A percentile compares a stretch with the other conserved stretches of the same genome.
phyloP scores from a whole-genome alignment of 2,329 filamentous ascomycete genomes.

The Graphilbum sp. region DNA sequence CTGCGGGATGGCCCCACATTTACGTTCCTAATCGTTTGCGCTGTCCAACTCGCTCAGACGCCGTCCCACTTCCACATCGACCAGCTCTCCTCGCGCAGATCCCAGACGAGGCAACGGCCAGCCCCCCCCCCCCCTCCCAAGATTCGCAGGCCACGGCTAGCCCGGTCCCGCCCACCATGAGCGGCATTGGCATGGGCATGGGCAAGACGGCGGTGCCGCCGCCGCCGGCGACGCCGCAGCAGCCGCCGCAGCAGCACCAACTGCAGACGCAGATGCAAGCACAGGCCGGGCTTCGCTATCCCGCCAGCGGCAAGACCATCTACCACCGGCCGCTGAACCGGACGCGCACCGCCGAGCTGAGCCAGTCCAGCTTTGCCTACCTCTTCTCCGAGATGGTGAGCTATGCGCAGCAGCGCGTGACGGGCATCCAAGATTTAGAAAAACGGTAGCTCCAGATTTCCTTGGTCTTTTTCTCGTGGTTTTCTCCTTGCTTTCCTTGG shows the following conservation, averaged over 20 bases:
- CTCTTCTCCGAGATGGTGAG: constrained; percentile 93
- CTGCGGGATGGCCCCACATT: background rate
- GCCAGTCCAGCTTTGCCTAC: constrained; percentile 87
- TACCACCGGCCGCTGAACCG: constrained; percentile 93
- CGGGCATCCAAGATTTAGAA: constrained; percentile 85
- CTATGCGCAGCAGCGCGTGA: constrained; percentile 82
- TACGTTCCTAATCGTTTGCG: background rate
- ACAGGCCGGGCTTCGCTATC: constrained; percentile 59
- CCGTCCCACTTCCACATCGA: no score
- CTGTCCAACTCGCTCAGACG: background rate
- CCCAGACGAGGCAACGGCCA: no score
- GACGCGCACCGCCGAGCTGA: constrained; percentile 73
- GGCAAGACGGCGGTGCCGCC: constrained; percentile 1
- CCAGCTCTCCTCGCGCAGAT: no score
- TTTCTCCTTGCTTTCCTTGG: background rate
- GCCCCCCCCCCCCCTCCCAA: no score
- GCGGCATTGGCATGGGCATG: constrained; percentile 3
- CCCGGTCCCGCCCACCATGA: constrained; percentile 2
- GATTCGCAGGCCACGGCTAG: no score
- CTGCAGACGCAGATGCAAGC: constrained; percentile 18
- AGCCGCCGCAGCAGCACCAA: background rate
- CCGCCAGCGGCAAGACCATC: constrained; percentile 90
- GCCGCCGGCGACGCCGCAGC: constrained; percentile 1
- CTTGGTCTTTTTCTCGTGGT: background rate
- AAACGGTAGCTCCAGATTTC: constrained; percentile 44